Conservation (phyloP, 768 basidiomycete species). For the Tylopilus intermedius region DNA sequence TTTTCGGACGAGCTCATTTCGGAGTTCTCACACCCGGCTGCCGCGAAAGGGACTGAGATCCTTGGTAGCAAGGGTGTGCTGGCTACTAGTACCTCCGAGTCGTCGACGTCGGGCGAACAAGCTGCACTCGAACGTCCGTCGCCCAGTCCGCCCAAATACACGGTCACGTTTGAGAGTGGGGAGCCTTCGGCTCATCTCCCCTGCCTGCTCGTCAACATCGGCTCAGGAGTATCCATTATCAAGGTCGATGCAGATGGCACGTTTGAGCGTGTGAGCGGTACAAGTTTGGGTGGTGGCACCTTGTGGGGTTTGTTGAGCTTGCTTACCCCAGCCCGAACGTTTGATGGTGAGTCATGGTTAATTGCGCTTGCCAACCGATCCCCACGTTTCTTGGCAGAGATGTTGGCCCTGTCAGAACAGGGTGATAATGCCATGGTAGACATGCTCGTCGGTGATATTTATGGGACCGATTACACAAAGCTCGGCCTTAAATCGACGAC, state of each 20-base stretch:
- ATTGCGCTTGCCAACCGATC: neutral
- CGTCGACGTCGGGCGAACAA: constrained; percentile 8
- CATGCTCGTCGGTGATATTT: constrained; percentile 99
- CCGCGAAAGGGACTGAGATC: constrained; percentile 6
- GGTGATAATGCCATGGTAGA: constrained; percentile 94
- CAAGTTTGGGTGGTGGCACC: constrained; percentile 94
- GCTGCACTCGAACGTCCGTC: constrained; percentile 71
- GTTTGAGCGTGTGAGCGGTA: constrained; percentile 95
- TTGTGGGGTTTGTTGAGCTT: constrained; percentile 94
- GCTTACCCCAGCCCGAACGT: constrained; percentile 89
- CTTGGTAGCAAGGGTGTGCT: neutral
- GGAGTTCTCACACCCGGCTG: constrained; percentile 40
- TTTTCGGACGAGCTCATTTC: constrained; percentile 97
- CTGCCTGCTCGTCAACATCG: constrained; percentile 96
- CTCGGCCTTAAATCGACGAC: constrained; percentile 96
- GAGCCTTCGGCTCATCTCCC: constrained; percentile 85
- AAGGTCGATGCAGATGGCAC: constrained; percentile 93
- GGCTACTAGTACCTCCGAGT: neutral
- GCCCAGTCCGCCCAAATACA: constrained; percentile 84
- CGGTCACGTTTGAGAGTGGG: constrained; percentile 80
- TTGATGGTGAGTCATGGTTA: constrained; percentile 74
- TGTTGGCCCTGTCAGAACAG: constrained; percentile 88
- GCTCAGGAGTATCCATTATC: constrained; percentile 95
- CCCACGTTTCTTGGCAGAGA: constrained; percentile 54
- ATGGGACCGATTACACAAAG: constrained; percentile 93